Base-by-base conservation (phyloP, 2,329 filamentous ascomycete species). In the Fusarium robinianum region DNA sequence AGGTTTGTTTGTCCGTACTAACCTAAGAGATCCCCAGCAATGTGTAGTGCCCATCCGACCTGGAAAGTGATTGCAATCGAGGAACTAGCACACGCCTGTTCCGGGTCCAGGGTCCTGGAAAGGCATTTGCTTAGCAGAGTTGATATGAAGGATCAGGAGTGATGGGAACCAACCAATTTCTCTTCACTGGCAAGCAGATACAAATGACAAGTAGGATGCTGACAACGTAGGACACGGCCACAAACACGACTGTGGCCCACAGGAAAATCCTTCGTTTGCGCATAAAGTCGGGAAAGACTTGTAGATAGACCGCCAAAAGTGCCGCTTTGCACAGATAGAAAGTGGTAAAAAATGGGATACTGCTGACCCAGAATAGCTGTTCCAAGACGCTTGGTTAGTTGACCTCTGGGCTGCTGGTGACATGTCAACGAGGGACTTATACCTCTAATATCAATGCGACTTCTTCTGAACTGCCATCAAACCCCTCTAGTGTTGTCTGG, bases 301-400 rank as follows among this genome's bases (percentile, higher is more conserved):
- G 54, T 2, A 53, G 5, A 8, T 55, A 57, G 0, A 55, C 51
- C 0, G 51, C 46, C 2, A 58, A 26, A 0, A 60, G 37, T 1
- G 51, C 57, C 10, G 54, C 57, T 3, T 58, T 60, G 16, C 49
- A 58, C 0, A 60, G 12, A n/a, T 60, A 60, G 3, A 60, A 35
- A 0, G 57, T 60, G 1, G 57, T 56, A 7, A 54, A 60, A 5
- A 58, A 60, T 0, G 57, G 57, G 5, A 60, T 48, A 0, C 33
- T 44, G 5, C 16, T 23, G 3, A 30, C 40, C 3, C 53, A 60
- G 0, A 58, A 48, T 5, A 60, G 17, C 54, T 60, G 11, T n/a
- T n/a, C n/a, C n/a, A 32, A 5, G 5, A 3, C 16, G 5, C 5
- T 4, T 5, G 1, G 1, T 4, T 1, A 19, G 9, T 3, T 2